Percentiles rank a stretch among this genome's conserved stretches.
Conservation (phyloP, 192 early-diverging fungal species). For the Chytriomyces sp. region DNA sequence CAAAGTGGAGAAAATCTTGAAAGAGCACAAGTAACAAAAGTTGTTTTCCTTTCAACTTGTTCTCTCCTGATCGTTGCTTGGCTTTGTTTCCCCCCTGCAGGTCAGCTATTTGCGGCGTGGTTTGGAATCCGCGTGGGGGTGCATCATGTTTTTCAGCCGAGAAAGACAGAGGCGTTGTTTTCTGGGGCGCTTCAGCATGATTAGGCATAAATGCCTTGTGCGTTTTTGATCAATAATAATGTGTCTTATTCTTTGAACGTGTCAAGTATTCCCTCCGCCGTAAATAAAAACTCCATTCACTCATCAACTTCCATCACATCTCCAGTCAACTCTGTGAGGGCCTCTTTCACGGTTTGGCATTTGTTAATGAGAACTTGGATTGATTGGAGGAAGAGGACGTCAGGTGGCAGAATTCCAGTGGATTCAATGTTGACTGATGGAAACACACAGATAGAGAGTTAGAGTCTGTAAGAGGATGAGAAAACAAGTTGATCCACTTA, state of each 20-base stretch:
- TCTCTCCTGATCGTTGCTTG: background rate
- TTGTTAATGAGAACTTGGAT: constrained; percentile 83
- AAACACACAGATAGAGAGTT: background rate
- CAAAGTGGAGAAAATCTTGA: constrained; percentile 67
- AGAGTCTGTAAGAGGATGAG: constrained; percentile 16
- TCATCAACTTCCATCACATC: constrained; percentile 14
- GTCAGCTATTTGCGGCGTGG: constrained; percentile 50
- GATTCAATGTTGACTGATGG: constrained; percentile 81
- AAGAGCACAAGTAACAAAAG: constrained; percentile 67
- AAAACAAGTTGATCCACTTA: constrained; percentile 53
- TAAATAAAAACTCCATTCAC: background rate
- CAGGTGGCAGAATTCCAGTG: constrained; percentile 77
- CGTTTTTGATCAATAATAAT: too few species aligned
- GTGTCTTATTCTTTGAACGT: too few species aligned
- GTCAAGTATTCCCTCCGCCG: background rate
- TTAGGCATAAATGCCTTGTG: too few species aligned
- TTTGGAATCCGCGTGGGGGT: constrained; percentile 51
- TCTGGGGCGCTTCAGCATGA: constrained; percentile 29
- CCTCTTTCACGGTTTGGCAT: constrained; percentile 70
- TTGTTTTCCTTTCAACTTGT: background rate
- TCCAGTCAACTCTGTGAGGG: constrained; percentile 31
- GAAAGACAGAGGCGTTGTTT: constrained; percentile 44
- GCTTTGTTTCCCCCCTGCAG: constrained; percentile 8
- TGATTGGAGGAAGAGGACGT: constrained; percentile 77
- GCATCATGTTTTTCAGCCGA: constrained; percentile 43